Conservation (phyloP, 2,329 filamentous ascomycete species). For the Aspergillus glaucus region DNA sequence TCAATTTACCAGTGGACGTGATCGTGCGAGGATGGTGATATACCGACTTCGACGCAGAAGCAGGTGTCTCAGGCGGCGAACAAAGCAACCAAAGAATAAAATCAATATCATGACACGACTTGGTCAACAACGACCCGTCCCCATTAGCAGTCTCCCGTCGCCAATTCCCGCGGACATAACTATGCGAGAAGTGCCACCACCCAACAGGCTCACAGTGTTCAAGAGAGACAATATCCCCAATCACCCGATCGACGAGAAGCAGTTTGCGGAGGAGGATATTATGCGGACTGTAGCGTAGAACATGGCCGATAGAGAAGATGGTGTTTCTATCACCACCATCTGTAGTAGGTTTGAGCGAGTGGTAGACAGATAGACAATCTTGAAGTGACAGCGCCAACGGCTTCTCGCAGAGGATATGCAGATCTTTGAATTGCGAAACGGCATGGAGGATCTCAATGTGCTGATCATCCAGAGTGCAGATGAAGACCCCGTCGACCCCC, state of each 20-base stretch:
- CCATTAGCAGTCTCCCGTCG: conserved; percentile 67
- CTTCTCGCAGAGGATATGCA: conserved; percentile 95
- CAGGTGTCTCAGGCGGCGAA: conserved; percentile 49
- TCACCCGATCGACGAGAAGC: conserved; percentile 64
- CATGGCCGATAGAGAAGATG: conserved; percentile 89
- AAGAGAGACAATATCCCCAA: conserved; percentile 79
- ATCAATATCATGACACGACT: conserved; percentile 95
- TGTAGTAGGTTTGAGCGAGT: conserved; percentile 22
- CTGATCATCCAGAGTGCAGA: conserved; percentile 79
- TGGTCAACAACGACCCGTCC: conserved; percentile 75
- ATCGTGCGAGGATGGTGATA: conserved; percentile 67
- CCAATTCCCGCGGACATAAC: conserved; percentile 91
- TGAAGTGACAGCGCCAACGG: conserved; percentile 73
- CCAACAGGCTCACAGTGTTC: conserved; percentile 93
- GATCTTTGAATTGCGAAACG: conserved; percentile 54
- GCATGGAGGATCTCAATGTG: conserved; percentile 75
- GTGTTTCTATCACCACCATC: conserved; percentile 21
- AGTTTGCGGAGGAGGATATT: conserved; percentile 78
- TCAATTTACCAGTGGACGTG: conserved; percentile 68
- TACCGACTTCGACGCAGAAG: conserved; percentile 26
- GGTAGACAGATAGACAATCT: conserved; percentile 69
- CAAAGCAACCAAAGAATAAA: conserved; percentile 86
- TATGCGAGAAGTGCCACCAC: conserved; percentile 92
- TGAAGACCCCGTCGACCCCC: conserved; percentile 60
- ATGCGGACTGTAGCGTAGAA: conserved; percentile 86